Evolutionary conservation across 2,329 filamentous ascomycete species (phyloP), one percentile per base, ranked within the genome.

Genomic region (Nakataea oryzae): DNA sequence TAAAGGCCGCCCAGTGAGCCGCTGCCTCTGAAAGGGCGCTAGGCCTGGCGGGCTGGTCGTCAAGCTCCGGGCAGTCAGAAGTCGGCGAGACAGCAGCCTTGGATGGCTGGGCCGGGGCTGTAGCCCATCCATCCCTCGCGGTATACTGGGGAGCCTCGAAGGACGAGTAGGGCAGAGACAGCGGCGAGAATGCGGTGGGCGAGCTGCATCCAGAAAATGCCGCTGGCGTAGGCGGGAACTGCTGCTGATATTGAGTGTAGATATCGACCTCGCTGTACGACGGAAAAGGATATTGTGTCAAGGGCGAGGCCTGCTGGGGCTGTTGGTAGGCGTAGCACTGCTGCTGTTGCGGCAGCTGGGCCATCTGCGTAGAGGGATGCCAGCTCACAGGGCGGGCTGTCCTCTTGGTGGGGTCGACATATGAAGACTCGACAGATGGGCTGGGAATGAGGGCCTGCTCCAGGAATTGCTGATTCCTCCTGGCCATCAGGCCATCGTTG

Each of bases 301-400:
- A 65, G 58, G 73, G 72, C 26, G 75, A 75, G 55, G 70, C 26
- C 9, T 27, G n/a, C n/a, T 58, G 69, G 60, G 69, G 64, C 67
- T 72, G 69, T 61, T 76, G 74, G 58, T 74, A 71, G 63, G 73
- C 72, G 21, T 75, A 70, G 69, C 71, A 71, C 61, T 69, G 69
- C 34, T 70, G 70, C 62, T 73, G 73, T 41, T 70, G 73, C 63
- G 74, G 69, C 28, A 58, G 13, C 62, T 70, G 65, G 50, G 65
- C 57, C 11, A 68, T 72, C 63, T 83, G 78, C 12, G 86, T 83
- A 27, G 83, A 82, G 3, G 88, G 87, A 71, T 92, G 89, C 89
- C 89, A 92, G 77, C 88, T 91, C 57, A 90, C 77, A 7, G 89
- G 88, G 55, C 89, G 82, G 61, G 74, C 74, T 54, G 78, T 73